phyloP scores from a whole-genome alignment of 768 basidiomycete species.

The Termitomyces sp. region DNA sequence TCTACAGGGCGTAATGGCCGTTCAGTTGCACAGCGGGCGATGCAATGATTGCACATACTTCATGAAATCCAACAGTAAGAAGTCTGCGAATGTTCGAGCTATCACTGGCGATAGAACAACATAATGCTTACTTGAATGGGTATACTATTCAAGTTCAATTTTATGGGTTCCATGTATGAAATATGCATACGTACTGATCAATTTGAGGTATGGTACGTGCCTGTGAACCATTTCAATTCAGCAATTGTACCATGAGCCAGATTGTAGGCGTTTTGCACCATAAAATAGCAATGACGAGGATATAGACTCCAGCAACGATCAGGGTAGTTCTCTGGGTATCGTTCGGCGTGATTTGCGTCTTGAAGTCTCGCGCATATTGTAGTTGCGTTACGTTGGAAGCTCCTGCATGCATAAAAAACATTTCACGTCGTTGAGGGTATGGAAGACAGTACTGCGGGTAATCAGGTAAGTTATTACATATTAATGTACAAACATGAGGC shows the following conservation, averaged over 20 bases:
- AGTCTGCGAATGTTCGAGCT: constrained; percentile 36
- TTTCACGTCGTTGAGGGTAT: constrained; percentile 2
- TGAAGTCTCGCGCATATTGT: constrained; percentile 32
- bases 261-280: constrained; percentile 44
- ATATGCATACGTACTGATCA: constrained; percentile 35
- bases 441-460: not conserved
- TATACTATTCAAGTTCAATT: constrained; percentile 48
- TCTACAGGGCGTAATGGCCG: constrained; percentile 34
- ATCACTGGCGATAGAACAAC: not conserved
- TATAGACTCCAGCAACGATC: constrained; percentile 74
- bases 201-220: constrained; percentile 1
- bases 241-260: not conserved
- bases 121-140: constrained; percentile 75
- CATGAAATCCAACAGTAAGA: constrained; percentile 86
- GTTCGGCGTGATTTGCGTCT: constrained; percentile 52
- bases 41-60: constrained; percentile 37
- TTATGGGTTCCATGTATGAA: not conserved
- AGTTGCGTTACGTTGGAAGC: constrained; percentile 7
- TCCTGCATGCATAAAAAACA: constrained; percentile 6
- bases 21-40: not conserved
- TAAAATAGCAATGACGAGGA: constrained; percentile 70
- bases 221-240: not conserved
- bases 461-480: not conserved
- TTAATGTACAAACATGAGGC: too few relatives aligned
- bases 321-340: constrained; percentile 70